Evolutionary conservation across 2,329 filamentous ascomycete genomes (phyloP), one percentile per base, ranked within the genome.

Genomic region (Aspergillus flavus): DNA sequence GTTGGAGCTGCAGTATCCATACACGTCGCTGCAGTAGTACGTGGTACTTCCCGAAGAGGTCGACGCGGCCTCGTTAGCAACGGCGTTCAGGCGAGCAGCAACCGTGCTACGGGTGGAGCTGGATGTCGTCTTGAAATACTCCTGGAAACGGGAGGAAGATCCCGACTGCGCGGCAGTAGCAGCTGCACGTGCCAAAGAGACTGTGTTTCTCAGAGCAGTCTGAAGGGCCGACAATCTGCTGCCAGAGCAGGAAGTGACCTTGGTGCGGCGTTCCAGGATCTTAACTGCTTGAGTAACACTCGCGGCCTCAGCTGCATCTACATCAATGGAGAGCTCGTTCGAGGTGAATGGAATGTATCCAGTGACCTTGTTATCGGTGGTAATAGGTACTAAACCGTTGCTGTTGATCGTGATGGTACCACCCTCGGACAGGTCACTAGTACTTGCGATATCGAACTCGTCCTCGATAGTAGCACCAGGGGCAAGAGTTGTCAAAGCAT

Each of bases 91-190:
- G 30, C 79, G 79, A n/a, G 71, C 74, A 2, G 85, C 80, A 7
- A 90, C 86, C 1, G 78, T 81, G 58, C 73, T 79, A 46, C 84
- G 82, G 11, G 80, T 80, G 3, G 75, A 64, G n/a, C 75, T 65
- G 14, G 78, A 75, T 32, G 83, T 84, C 0, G 83, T 84, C 78
- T 88, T 89, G 83, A 90, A 91, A 81, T 88, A 90, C 71, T 88
- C 70, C 0, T 32, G 39, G 65, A 75, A 73, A 34, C 71, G 69
- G 12, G 66, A 28, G 9, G 68, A 55, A 0, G 81, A 84, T 1
- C 79, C 73, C 2, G 84, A 84, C 1, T 75, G 72, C 0, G 85
- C 81, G 11, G 88, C 87, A 4, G 78, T 75, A 3, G 76, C 78
- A 1, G 89, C 87, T 6, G 89, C 78, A 19, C 75, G 78, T 6